phyloP scores from a whole-genome alignment of 306 rosid genomes.

The Alnus glutinosa region DNA sequence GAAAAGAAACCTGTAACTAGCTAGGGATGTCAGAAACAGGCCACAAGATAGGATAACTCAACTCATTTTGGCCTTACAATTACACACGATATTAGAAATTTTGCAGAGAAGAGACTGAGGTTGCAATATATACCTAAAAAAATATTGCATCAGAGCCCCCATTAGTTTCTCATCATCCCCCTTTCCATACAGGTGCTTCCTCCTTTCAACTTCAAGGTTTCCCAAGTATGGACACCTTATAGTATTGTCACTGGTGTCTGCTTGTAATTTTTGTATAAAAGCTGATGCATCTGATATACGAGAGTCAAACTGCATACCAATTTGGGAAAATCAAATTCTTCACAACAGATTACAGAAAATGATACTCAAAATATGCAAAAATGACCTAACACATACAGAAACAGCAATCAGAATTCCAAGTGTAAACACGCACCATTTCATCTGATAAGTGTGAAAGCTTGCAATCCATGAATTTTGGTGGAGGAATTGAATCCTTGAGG shows the following conservation, averaged over 20 bases:
- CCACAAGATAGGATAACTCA: background rate
- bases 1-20: background rate
- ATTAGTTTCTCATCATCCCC: slow-evolving; percentile 59
- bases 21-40: background rate
- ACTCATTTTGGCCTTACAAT: background rate
- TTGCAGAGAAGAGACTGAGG: background rate
- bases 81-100: background rate
- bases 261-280: slow-evolving; percentile 63
- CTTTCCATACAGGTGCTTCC: slow-evolving; percentile 65
- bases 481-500: slow-evolving; percentile 57
- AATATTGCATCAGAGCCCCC: slow-evolving; percentile 67
- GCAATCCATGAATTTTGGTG: slow-evolving; percentile 55
- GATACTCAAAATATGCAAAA: slow-evolving; percentile 17
- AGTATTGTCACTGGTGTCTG: slow-evolving; percentile 38
- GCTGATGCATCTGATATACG: slow-evolving; percentile 68
- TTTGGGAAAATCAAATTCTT: slow-evolving; percentile 32
- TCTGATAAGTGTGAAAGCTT: slow-evolving; percentile 72
- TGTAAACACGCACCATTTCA: slow-evolving; percentile 57
- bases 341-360: slow-evolving; percentile 7
- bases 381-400: slow-evolving; percentile 13
- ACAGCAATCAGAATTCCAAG: slow-evolving; percentile 12
- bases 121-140: slow-evolving; percentile 48
- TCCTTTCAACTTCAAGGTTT: slow-evolving; percentile 85
- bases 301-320: slow-evolving; percentile 77
- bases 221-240: slow-evolving; percentile 84